Conservation (phyloP, 768 basidiomycete genomes). For the Amanita subjunquillea region DNA sequence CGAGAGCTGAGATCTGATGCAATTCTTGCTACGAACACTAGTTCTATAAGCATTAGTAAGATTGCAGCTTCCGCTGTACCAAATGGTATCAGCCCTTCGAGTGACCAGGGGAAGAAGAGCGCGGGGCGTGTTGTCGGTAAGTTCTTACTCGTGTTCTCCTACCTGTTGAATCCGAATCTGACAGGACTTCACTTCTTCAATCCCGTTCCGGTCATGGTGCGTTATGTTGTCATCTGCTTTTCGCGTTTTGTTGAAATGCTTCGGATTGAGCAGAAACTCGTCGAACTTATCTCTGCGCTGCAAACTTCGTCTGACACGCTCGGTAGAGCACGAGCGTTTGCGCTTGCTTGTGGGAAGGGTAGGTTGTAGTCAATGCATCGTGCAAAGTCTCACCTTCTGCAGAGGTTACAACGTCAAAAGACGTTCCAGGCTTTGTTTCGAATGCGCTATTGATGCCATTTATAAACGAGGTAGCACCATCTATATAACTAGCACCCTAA, state of each 20-base stretch:
- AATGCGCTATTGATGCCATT: slow-evolving; percentile 96
- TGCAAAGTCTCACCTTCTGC: background rate
- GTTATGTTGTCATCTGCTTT: slow-evolving; percentile 10
- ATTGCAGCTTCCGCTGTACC: slow-evolving; percentile 76
- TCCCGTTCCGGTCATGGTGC: slow-evolving; percentile 92
- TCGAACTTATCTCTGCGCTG: slow-evolving; percentile 89
- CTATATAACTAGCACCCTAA: background rate
- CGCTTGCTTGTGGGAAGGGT: slow-evolving; percentile 87
- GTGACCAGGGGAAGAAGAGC: slow-evolving; percentile 49
- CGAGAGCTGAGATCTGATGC: slow-evolving; percentile 58
- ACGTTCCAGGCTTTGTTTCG: slow-evolving; percentile 93
- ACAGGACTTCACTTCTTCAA: slow-evolving; percentile 91
- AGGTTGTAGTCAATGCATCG: slow-evolving; percentile 6
- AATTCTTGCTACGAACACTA: slow-evolving; percentile 89
- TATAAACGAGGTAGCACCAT: slow-evolving; percentile 68
- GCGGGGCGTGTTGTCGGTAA: slow-evolving; percentile 76
- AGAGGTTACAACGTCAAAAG: slow-evolving; percentile 88
- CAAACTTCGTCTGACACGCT: slow-evolving; percentile 79
- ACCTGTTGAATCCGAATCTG: background rate
- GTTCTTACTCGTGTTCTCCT: slow-evolving; percentile 10
- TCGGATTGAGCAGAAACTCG: slow-evolving; percentile 53
- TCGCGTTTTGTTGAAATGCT: background rate
- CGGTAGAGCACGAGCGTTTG: slow-evolving; percentile 70
- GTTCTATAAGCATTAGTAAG: slow-evolving; percentile 90
- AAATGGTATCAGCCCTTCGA: slow-evolving; percentile 42